A percentile compares a stretch with the other conserved stretches of the same genome.
Conservation (phyloP, 2,329 filamentous ascomycete species). For the Cytospora piceae region DNA sequence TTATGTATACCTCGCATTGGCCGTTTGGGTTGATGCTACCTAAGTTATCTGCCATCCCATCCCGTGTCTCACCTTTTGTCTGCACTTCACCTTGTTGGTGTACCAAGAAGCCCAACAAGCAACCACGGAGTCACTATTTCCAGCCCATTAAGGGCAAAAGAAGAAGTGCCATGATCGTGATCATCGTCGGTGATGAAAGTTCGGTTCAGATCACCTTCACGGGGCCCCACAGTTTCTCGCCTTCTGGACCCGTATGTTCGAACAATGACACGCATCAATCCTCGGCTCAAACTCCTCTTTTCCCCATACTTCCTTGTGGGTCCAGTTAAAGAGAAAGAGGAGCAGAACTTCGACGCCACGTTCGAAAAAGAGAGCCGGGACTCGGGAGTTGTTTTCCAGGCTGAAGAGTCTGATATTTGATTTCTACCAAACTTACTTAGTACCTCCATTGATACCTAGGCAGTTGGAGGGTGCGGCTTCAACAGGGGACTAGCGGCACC, state of each 20-base stretch:
- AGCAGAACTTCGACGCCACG: neutral
- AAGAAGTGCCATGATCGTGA: neutral
- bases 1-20: neutral
- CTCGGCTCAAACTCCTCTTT: neutral
- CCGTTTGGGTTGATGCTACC: neutral
- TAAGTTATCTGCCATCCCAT: neutral
- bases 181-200: neutral
- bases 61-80: neutral
- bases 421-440: neutral
- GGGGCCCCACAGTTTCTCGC: neutral
- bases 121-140: neutral
- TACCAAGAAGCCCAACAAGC: neutral
- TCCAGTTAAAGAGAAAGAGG: neutral
- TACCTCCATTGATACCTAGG: too few species aligned
- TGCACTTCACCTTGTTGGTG: too few species aligned
- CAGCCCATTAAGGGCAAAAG: neutral
- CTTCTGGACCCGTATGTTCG: neutral
- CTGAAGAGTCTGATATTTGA: too few species aligned
- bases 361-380: neutral
- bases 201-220: neutral
- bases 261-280: conserved; percentile 4
- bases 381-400: neutral
- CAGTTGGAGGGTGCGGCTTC: too few species aligned
- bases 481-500: neutral
- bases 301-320: neutral